phyloP scores from a whole-genome alignment of 345 rosid species.

The Camelina neglecta region DNA sequence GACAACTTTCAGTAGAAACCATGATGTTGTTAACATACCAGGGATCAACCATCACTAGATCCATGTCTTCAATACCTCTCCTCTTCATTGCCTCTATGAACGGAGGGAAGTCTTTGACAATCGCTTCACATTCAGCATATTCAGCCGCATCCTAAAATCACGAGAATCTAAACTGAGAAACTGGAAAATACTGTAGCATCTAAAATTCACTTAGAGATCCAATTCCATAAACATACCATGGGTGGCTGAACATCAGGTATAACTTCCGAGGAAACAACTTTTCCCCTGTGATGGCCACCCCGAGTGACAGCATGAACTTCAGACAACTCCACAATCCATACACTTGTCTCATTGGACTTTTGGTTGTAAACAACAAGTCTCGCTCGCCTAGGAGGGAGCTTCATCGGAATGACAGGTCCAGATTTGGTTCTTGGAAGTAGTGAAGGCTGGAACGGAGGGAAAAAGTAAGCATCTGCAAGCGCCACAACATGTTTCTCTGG shows the following conservation, averaged over 20 bases:
- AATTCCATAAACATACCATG: conserved; percentile 58
- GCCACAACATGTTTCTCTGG: conserved; percentile 87
- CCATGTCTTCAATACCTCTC: conserved; percentile 94
- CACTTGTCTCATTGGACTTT: conserved; percentile 80
- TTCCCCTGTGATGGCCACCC: conserved; percentile 96
- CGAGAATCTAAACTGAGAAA: conserved; percentile 21
- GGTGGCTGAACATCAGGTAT: conserved; percentile 94
- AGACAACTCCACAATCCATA: conserved; percentile 82
- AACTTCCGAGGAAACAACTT: conserved; percentile 74
- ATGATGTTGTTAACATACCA: conserved; percentile 53
- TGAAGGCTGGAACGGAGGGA: conserved; percentile 95
- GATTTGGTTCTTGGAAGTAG: conserved; percentile 81
- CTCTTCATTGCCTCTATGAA: conserved; percentile 89
- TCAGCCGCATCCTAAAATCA: conserved; percentile 71
- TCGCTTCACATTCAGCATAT: conserved; percentile 94
- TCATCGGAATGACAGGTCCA: conserved; percentile 82
- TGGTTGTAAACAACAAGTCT: conserved; percentile 83
- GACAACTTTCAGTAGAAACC: conserved; percentile 27
- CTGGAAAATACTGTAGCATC: conserved; percentile 20
- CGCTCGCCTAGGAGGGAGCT: conserved; percentile 89
- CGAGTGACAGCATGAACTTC: conserved; percentile 92
- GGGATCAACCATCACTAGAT: conserved; percentile 89
- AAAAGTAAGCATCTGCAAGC: conserved; percentile 89
- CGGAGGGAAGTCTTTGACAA: conserved; percentile 77
- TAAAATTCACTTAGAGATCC: conserved; percentile 31